Base-by-base conservation (phyloP, 805 yeast genomes). In the Cyberlindnera nakhonratchasimensis region DNA sequence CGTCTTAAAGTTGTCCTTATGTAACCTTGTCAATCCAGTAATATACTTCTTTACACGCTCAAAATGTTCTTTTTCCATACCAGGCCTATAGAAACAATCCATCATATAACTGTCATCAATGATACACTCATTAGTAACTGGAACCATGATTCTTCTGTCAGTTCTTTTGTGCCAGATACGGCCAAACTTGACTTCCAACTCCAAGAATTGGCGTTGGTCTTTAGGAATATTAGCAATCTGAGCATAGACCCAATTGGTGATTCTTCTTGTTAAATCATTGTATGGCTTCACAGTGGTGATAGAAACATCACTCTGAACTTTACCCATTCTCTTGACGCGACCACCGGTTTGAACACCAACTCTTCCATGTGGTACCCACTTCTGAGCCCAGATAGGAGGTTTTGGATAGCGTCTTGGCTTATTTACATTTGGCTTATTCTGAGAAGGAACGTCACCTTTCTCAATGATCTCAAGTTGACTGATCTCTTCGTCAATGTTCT, bases 171-270 rank as follows among this genome's bases (percentile, higher is more conserved):
- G 83, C 66, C 80, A 76, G 21, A 86, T 76, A 16, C 78, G 69
- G 5, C 95, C 95, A 52, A 82, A 75, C 57, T 85, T 85, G 56
- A 83, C 67, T 63, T 86, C 95, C 53, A 86, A 63, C 66, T 86
- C 95, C 22, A 85, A 70, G 53, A 69, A 75, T 18, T 80, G 70
- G 39, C 73, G 67, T 52, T 70, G 51, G 47, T 71, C 64, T 30
- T 75, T 76, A 29, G 78, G 75, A 29, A 86, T 73, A 25, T 86
- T 86, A 34, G 72, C 72, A 35, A 88, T 70, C 48, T 86, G 82
- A 16, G 95, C 89, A 70, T 84, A 89, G 8, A 90, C 72, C 97
- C 97, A 90, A 53, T 83, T 87, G 18, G 93, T 84, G 6, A 90
- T 79, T 25, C 86, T 78, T 56, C 90, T 77, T 6, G 90, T 84